Evolutionary conservation across 331 rosid species (phyloP).

Genomic region (Dryas integrifolia): DNA sequence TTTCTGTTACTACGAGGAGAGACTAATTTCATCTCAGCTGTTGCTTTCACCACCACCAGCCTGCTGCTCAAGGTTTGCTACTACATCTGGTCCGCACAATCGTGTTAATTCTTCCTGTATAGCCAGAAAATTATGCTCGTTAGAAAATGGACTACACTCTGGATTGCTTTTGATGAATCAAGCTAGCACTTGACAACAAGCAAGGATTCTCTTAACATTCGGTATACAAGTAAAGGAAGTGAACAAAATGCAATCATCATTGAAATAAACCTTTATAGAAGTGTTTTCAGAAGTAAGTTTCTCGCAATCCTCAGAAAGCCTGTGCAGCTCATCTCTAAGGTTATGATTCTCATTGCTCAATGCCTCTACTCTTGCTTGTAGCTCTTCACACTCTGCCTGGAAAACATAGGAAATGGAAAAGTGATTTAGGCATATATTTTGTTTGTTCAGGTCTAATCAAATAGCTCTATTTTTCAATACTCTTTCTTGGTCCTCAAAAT

Average conservation of each 20-base stretch:
- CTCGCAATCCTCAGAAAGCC: conserved; percentile 72
- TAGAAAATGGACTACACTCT: neutral
- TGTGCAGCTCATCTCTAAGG: conserved; percentile 67
- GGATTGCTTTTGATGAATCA: neutral
- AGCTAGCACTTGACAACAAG: neutral
- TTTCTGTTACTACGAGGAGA: conserved; percentile 30
- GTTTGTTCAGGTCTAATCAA: neutral
- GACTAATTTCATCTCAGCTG: conserved; percentile 23
- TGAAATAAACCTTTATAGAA: conserved; percentile 57
- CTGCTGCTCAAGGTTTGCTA: conserved; percentile 56
- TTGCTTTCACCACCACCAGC: conserved; percentile 31
- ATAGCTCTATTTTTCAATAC: neutral
- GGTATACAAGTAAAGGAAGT: neutral
- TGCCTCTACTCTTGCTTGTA: conserved; percentile 64
- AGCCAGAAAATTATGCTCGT: neutral
- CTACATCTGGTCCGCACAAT: conserved; percentile 69
- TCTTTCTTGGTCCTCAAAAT: neutral
- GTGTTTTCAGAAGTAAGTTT: conserved; percentile 68
- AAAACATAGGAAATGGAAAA: conserved; percentile 19
- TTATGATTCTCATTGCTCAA: conserved; percentile 61
- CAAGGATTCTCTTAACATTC: neutral
- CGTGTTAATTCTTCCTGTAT: conserved; percentile 82
- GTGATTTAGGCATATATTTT: neutral
- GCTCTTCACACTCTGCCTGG: conserved; percentile 95
- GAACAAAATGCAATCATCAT: neutral